These are phyloP conservation scores for Fusarium ambrosium DNA, from an alignment of 2,329 filamentous ascomycete species.

Conservation along the genomic window DNA sequence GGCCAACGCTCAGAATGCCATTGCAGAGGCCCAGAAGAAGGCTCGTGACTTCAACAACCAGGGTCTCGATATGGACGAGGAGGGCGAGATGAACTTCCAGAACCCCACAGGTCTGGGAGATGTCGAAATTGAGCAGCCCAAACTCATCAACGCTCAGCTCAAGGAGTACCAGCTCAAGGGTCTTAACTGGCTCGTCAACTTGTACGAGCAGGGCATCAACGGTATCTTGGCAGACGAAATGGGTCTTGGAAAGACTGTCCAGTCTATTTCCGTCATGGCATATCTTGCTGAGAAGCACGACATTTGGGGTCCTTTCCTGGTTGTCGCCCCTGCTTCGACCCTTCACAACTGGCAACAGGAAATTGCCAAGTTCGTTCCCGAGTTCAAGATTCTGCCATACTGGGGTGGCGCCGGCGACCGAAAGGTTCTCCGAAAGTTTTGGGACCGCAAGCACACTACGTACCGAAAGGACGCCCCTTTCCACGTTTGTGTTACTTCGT, in stretches of 20 bases:
- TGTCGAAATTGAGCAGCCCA: conserved; percentile 94
- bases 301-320: conserved; percentile 97
- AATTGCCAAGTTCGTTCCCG: conserved; percentile 93
- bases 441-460: conserved; percentile 97
- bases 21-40: conserved; percentile 93
- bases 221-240: conserved; percentile 99
- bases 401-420: conserved; percentile 96
- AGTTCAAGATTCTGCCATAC: conserved; percentile 95
- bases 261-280: conserved; percentile 99
- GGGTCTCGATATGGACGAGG: conserved; percentile 80
- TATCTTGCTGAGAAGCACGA: conserved; percentile 98
- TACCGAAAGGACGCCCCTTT: conserved; percentile 95
- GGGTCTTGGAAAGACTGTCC: conserved; percentile 99
- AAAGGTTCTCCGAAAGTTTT: conserved; percentile 97
- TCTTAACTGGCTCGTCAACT: conserved; percentile 98
- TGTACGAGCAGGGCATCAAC: conserved; percentile 99
- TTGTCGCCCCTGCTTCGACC: conserved; percentile 95
- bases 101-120: conserved; percentile 96
- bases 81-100: conserved; percentile 99
- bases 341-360: conserved; percentile 99
- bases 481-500: conserved; percentile 96
- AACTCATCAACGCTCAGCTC: conserved; percentile 91
- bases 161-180: conserved; percentile 99
- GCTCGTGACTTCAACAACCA: conserved; percentile 92
- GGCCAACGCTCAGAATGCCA: conserved; percentile 95